Evolutionary conservation across 2,329 filamentous ascomycete species (phyloP), one percentile per base, ranked within the genome.

Genomic region (Pestalotiopsis sp.): DNA sequence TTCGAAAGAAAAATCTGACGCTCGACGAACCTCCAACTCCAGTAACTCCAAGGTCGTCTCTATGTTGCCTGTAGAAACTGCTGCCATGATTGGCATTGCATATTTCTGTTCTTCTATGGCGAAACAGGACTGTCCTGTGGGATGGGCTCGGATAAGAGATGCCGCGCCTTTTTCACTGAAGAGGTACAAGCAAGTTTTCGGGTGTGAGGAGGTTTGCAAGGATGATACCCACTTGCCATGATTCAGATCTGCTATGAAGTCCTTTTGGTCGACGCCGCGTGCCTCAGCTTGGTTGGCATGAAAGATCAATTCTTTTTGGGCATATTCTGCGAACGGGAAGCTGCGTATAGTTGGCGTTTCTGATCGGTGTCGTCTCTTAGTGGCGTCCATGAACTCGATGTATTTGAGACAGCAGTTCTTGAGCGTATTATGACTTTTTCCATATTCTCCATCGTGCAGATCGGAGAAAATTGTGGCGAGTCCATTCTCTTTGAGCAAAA

Each of bases 371-470:
- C 23, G 39, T 57, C 27, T 9, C 7, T 58, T 6, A 17, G 14
- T 38, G 12, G 39, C 13, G 9, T 25, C 12, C n/a, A 57, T 9
- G 4, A 49, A 25, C 6, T 36, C 41, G 13, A 68, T 66, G 60
- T 64, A 70, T 5, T 12, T 57, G 2, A 68, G 31, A 23, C 68
- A 69, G 20, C 80, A 83, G 62, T 79, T 62, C 69, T 82, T 87
- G 6, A 87, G 73, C n/a, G 66, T 73, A 0, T 86, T 80, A 56
- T 88, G 80, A 20, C 83, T 79, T 52, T 71, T 66, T 0, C 77
- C 74, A 31, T 77, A 67, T 23, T 81, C 75, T 41, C 80, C 77
- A 3, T 64, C 68, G 20, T 66, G 70, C 41, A 79, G 68, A 2
- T 80, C 77, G 3, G 80, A 74, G 76, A 77, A 80, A 0, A 83